phyloP scores from a whole-genome alignment of 1,284 basidiomycete species.

The Ustilago xerochloae region DNA sequence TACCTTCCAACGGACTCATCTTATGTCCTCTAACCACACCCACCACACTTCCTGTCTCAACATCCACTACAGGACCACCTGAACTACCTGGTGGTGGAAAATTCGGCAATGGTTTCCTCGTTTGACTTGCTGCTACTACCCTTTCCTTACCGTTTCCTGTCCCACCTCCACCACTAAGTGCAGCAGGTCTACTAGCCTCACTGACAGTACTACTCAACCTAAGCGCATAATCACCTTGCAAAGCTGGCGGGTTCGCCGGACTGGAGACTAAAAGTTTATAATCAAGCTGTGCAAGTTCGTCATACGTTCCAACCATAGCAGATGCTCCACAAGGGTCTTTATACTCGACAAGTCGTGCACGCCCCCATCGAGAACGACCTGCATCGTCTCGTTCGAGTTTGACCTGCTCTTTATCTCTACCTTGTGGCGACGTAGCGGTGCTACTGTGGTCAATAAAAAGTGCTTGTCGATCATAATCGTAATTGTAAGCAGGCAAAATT shows the following conservation, averaged over 20 bases:
- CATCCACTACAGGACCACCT: conserved; percentile 78
- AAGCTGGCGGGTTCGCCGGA: conserved; percentile 49
- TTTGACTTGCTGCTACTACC: conserved; percentile 19
- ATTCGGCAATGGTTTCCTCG: conserved; percentile 46
- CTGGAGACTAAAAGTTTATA: conserved; percentile 55
- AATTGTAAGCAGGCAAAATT: conserved; percentile 45
- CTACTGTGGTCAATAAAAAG: background rate
- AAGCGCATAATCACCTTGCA: conserved; percentile 38
- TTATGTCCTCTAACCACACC: conserved; percentile 77
- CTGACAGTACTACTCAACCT: conserved; percentile 29
- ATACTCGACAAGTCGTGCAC: conserved; percentile 62
- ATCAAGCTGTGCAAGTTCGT: conserved; percentile 74
- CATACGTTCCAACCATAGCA: conserved; percentile 74
- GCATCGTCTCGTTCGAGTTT: conserved; percentile 53
- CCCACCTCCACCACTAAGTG: background rate
- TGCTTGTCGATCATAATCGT: conserved; percentile 18
- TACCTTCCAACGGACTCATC: conserved; percentile 73
- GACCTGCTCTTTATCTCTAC: conserved; percentile 44
- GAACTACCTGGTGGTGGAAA: conserved; percentile 77
- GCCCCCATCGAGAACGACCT: conserved; percentile 59
- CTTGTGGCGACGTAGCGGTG: conserved; percentile 20
- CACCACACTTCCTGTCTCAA: conserved; percentile 76
- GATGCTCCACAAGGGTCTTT: conserved; percentile 58
- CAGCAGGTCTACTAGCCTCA: background rate
- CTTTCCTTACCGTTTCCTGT: background rate